Base-by-base conservation (phyloP, 805 yeast genomes). In the Suhomyces sp. region DNA sequence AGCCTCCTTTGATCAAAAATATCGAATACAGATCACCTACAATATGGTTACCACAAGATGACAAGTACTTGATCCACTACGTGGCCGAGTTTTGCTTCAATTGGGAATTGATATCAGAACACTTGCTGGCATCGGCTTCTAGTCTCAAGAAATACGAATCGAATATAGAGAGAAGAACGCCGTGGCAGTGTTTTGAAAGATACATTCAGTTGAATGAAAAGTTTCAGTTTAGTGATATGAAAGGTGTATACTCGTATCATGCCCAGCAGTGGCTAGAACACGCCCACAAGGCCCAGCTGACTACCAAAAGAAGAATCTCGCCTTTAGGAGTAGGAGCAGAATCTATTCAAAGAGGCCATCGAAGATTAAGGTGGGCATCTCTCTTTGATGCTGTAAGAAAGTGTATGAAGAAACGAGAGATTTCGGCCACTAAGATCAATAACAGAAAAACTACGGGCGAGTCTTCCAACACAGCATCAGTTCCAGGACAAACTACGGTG, bases 161-260 rank as follows among this genome's bases (percentile, higher is more conserved):
- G 0, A 91, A 89, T 62, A 89, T 91, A 52, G 98, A 94, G 67
- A 81, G 97, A 62, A 80, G 99, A 62, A 94, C 98, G 0, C 96
- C 99, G 0, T 94, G 99, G 99, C 98, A 93, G 66, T 93, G 98
- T 66, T 94, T 94, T 72, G 99, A 94, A 68, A 76, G 99, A 58
- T 94, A 93, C 75, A 86, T 92, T 54, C 98, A 93, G 71, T 77
- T 94, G 57, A 90, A 89, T 60, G 97, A 93, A 53, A 85, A 86
- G 53, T 93, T 91, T 61, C 96, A 89, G 57, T 82, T 89, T 54
- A 75, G 83, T 41, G 98, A 93, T 62, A 82, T 94, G 83, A 85
- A 87, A 62, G 99, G 98, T 0, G 81, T 86, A 17, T 83, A 88
- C 60, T 89, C 97, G 0, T 82, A 82, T 49, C 82, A 78, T 55